phyloP scores from a whole-genome alignment of 169 alveolate species.

The Fabrea salina region DNA sequence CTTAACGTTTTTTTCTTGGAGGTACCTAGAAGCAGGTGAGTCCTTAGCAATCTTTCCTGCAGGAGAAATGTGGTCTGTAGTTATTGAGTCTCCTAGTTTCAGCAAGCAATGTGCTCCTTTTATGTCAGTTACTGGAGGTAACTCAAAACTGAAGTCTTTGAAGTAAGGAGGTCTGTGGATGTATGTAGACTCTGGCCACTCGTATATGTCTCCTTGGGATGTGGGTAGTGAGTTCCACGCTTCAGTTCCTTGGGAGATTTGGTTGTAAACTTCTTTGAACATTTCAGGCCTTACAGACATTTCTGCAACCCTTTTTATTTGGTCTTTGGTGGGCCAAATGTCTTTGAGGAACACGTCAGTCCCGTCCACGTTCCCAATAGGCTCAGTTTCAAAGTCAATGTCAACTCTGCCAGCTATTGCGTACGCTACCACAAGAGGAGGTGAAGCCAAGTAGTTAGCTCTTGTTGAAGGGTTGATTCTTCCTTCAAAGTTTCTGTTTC shows the following conservation, averaged over 20 bases:
- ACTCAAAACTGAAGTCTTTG: conserved; percentile 57
- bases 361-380: conserved; percentile 89
- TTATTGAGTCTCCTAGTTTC: conserved; percentile 92
- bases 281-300: conserved; percentile 87
- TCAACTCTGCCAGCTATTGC: conserved; percentile 94
- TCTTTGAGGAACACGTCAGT: conserved; percentile 88
- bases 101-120: conserved; percentile 73
- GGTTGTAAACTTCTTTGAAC: conserved; percentile 89
- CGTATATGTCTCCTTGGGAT: conserved; percentile 83
- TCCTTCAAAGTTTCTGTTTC: conserved; percentile 96
- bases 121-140: conserved; percentile 63
- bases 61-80: conserved; percentile 98
- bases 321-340: conserved; percentile 90
- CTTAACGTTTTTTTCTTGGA: conserved; percentile 79
- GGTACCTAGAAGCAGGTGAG: conserved; percentile 93
- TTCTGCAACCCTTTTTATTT: conserved; percentile 72
- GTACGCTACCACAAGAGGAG: conserved; percentile 95
- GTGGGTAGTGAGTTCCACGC: conserved; percentile 90
- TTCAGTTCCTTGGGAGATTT: conserved; percentile 88
- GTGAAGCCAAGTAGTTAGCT: conserved; percentile 97
- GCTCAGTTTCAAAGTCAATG: conserved; percentile 89
- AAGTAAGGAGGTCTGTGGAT: conserved; percentile 95
- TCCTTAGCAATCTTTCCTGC: conserved; percentile 94
- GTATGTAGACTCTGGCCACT: conserved; percentile 93
- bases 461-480: conserved; percentile 93